A percentile compares a stretch with the other conserved stretches of the same genome.
These are phyloP conservation scores for Blastobotrys serpentis DNA, from an alignment of 1,139 yeast species.

Conservation along the genomic window DNA sequence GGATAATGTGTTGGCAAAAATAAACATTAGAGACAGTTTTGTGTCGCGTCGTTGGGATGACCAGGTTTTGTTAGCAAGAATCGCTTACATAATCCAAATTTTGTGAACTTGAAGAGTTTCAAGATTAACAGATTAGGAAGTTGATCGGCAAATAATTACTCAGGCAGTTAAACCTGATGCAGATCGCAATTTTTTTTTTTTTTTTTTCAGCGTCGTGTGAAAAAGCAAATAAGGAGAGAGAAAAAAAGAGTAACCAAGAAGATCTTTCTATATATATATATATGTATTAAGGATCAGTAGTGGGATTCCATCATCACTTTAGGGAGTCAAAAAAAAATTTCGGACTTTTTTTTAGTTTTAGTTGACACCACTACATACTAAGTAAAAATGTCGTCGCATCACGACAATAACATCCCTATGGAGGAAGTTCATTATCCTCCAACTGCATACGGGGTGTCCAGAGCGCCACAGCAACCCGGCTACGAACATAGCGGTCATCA, in stretches of 20 bases:
- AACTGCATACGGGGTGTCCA: neutral
- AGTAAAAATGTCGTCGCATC: neutral
- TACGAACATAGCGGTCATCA: neutral
- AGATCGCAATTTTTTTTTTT: neutral
- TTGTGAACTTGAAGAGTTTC: neutral
- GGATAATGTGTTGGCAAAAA: too few relatives aligned
- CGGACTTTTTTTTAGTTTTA: neutral
- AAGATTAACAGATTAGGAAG: neutral
- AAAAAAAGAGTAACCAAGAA: neutral
- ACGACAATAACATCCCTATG: constrained; percentile 1
- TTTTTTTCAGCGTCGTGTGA: too few relatives aligned
- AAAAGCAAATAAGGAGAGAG: too few relatives aligned
- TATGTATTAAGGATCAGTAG: too few relatives aligned
- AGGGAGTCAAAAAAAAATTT: too few relatives aligned
- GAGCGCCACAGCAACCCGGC: neutral
- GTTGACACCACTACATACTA: too few relatives aligned
- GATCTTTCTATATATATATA: neutral
- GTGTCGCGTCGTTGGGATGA: too few relatives aligned
- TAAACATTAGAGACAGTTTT: too few relatives aligned
- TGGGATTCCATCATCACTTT: too few relatives aligned
- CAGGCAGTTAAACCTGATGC: too few relatives aligned
- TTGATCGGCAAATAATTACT: neutral
- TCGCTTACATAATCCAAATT: neutral
- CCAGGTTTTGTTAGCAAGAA: too few relatives aligned
- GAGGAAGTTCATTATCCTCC: neutral